Evolutionary conservation across 371 early-diverging fungal genomes (phyloP), one percentile per base, ranked within the genome.

Genomic region (Zopfochytrium polystomum): DNA sequence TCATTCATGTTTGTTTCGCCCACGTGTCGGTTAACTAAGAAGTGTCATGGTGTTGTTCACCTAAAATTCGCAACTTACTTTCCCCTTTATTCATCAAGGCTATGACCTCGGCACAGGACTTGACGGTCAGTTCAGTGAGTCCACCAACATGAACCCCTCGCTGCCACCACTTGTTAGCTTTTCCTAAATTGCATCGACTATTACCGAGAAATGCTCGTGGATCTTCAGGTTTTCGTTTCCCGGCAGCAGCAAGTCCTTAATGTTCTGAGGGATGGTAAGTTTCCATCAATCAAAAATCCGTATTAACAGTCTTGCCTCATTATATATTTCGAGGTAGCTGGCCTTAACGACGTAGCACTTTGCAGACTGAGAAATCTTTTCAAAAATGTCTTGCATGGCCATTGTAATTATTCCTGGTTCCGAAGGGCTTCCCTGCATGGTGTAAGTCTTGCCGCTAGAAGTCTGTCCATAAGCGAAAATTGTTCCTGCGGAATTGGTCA

Each of bases 391-490:
- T 33, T 77, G 58, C 15, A 83, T 78, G 5, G 83, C 72, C 27
- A 79, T 64, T 11, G 77, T 74, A 20, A 83, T 84, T 0, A 87
- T 72, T 22, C 87, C 87, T 6, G 80, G 81, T 55, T 83, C 80
- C n/a, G 67, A 42, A 13, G 72, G 55, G 43, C 64, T 79, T 2
- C 86, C 85, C 70, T 71, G 38, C 82, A 80, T 77, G 32, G 82
- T 82, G 63, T 72, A 87, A 27, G 99, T 98, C 73, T 98, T 99
- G 42, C 99, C 98, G 49, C 90, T 89, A 0, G 93, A 89, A 22
- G 99, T 99, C 72, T 96, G 96, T n/a, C 96, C 96, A 67, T 94
- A 95, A 2, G 94, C 94, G 80, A 92, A 93, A 22, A 91, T 86
- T 23, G 90, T 90, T 29, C 89, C 90, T 63, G 55, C 38, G 5